phyloP scores from a whole-genome alignment of 345 rosid species.

The Murraya paniculata region DNA sequence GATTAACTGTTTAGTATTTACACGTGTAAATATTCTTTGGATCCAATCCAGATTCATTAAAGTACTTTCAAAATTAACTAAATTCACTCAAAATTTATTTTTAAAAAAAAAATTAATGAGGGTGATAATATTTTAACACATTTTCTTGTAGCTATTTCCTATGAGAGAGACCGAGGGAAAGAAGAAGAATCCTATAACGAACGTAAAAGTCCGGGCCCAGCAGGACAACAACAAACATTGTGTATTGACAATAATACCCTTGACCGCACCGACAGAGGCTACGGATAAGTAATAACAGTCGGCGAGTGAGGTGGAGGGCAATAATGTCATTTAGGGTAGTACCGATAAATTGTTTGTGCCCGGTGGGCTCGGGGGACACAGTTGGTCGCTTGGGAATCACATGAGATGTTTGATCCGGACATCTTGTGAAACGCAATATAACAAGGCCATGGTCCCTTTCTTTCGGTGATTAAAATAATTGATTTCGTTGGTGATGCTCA shows the following conservation, averaged over 20 bases:
- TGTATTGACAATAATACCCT: constrained; percentile 4
- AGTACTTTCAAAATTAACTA: too few species aligned
- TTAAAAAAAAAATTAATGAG: too few species aligned
- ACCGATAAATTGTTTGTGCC: not conserved
- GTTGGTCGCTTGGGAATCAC: not conserved
- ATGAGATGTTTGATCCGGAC: not conserved
- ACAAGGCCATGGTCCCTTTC: not conserved
- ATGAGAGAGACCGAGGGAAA: too few species aligned
- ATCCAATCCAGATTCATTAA: too few species aligned
- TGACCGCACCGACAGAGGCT: constrained; percentile 13
- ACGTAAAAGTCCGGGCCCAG: not conserved
- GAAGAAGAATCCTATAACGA: not conserved
- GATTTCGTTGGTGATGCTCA: not conserved
- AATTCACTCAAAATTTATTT: too few species aligned
- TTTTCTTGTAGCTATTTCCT: too few species aligned
- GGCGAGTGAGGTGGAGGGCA: constrained; percentile 4
- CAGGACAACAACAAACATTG: not conserved
- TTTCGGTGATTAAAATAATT: not conserved
- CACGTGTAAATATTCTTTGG: too few species aligned
- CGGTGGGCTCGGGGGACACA: not conserved
- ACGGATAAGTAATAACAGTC: not conserved
- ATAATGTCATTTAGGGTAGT: not conserved
- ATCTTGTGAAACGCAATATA: not conserved
- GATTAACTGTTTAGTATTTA: too few species aligned
- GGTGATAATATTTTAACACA: too few species aligned